phyloP scores from a whole-genome alignment of 441 rosid species.

The Arabidopsis lyrata region DNA sequence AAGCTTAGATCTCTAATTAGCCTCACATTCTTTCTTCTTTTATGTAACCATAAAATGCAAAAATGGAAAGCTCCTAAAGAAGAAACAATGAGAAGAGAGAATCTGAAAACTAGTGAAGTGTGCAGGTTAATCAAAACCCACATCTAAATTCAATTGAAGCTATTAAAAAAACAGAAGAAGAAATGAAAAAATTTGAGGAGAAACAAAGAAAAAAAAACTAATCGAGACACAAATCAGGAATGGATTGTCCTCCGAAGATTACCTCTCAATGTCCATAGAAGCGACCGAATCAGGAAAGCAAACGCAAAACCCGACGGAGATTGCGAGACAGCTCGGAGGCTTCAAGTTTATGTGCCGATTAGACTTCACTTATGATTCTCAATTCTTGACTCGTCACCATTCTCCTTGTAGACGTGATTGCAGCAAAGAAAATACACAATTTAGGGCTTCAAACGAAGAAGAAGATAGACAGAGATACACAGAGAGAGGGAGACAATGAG shows the following conservation, averaged over 20 bases:
- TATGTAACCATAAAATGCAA: neutral
- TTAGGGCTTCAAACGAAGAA: conserved; percentile 38
- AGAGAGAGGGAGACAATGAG: conserved; percentile 27
- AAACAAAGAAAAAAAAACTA: neutral
- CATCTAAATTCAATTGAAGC: conserved; percentile 28
- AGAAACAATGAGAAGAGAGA: conserved; percentile 17
- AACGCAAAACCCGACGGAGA: conserved; percentile 32
- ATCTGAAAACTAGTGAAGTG: conserved; percentile 25
- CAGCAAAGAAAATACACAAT: conserved; percentile 23
- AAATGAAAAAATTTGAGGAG: conserved; percentile 4
- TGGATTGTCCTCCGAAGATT: neutral
- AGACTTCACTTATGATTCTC: conserved; percentile 20
- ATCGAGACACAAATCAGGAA: neutral
- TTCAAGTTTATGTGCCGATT: conserved; percentile 11
- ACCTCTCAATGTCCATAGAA: conserved; percentile 39
- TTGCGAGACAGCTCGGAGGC: conserved; percentile 16
- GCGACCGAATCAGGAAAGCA: conserved; percentile 22
- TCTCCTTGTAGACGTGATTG: neutral
- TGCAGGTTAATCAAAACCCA: conserved; percentile 5
- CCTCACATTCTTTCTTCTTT: conserved; percentile 1
- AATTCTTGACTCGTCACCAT: conserved; percentile 11
- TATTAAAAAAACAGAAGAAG: neutral
- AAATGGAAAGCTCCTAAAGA: conserved; percentile 12
- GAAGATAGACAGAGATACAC: conserved; percentile 15
- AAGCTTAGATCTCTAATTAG: conserved; percentile 29